Base-by-base conservation (phyloP, 2,329 filamentous ascomycete genomes). In the Fusarium sp. region DNA sequence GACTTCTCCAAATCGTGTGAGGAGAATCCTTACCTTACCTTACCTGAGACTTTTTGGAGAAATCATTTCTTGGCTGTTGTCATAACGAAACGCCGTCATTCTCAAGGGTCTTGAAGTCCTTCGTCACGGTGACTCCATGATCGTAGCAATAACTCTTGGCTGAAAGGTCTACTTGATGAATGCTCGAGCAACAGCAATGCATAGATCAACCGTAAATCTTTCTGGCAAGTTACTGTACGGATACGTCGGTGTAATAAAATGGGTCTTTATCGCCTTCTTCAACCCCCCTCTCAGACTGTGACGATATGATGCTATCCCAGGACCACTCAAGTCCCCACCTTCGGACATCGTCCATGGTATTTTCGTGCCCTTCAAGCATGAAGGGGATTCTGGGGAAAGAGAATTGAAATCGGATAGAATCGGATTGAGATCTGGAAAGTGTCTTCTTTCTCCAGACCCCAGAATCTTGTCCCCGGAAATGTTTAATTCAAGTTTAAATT, bases 1-100 rank as follows among this genome's bases (percentile, higher is more conserved):
- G n/a, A 23, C 20, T 61, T 73, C 71, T 74, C 71, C 71, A 74
- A 74, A 47, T 67, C 20, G 28, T 3, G 40, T 70, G 67, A 70
- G 67, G 67, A 70, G 67, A 70, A 70, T 41, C 62, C 54, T 57
- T 41, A 52, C 50, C 37, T 23, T 23, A 20, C n/a, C 33, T 15
- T 42, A 26, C n/a, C 15, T n/a, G 33, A 26, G n/a, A 54, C 8
- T 16, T 45, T 57, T 73, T 69, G 67, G 71, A 63, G 71, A 69
- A 67, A 23, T 18, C 36, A 20, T n/a, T 33, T 9, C 66, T 70
- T 57, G 67, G 67, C 57, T 51, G 42, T 10, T 45, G 42, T 45
- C 42, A 45, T 45, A 13, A 9, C 16, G 11, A 23, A 23, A 23
- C 23, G 23, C 23, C 5, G 23, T 23, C 23, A 23, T 23, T 23